Conservation (phyloP, 257 asterid genomes). For the Thymus mandschuricus region DNA sequence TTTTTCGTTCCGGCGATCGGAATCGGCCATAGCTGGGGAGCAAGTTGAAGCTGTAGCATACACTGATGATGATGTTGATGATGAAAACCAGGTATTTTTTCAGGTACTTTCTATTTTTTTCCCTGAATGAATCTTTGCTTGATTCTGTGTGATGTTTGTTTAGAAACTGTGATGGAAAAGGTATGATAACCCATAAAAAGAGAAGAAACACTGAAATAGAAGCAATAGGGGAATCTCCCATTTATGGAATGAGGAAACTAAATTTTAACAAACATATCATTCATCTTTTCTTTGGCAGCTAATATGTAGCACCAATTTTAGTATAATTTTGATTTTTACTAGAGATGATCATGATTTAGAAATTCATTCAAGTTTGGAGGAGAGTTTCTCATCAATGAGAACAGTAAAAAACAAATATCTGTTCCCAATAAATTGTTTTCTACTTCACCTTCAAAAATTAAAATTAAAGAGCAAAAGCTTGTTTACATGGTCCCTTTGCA, state of each 20-base stretch:
- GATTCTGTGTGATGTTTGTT: neutral
- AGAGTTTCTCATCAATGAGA: neutral
- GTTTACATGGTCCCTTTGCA: neutral
- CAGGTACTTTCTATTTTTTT: neutral
- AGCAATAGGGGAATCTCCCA: neutral
- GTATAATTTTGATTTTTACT: too few species aligned
- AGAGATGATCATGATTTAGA: too few species aligned
- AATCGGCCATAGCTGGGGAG: constrained; percentile 63
- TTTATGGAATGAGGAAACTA: neutral
- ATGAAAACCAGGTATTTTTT: constrained; percentile 48
- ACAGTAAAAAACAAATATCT: neutral
- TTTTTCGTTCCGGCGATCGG: constrained; percentile 42
- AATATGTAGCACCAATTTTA: neutral
- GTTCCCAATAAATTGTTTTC: constrained; percentile 1
- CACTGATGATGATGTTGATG: constrained; percentile 52
- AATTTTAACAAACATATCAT: neutral
- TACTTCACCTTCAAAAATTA: neutral
- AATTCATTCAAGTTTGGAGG: neutral
- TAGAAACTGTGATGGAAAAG: neutral
- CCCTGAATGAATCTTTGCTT: neutral
- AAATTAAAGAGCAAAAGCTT: neutral
- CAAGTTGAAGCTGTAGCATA: constrained; percentile 42
- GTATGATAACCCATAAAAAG: neutral
- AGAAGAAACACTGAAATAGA: too few species aligned
- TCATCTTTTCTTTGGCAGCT: neutral